These are phyloP conservation scores for Cladochytrium replicatum DNA, from an alignment of 192 early-diverging fungal species.

Conservation along the genomic window DNA sequence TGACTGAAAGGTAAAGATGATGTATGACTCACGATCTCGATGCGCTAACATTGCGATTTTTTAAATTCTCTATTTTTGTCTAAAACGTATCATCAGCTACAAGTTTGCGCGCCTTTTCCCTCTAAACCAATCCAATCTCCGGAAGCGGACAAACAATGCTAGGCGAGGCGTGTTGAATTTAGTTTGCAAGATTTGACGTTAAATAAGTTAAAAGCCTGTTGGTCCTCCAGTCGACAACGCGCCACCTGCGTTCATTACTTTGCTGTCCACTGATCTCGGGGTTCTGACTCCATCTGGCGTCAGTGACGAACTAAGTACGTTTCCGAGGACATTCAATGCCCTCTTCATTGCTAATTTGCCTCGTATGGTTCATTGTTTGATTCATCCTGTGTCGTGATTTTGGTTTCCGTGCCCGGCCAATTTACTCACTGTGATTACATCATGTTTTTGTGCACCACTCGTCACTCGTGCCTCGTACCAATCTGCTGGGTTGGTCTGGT, in stretches of 20 bases:
- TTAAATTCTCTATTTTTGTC: not conserved
- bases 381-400: too few species aligned
- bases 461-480: too few species aligned
- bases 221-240: constrained; percentile 90
- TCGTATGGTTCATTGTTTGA: too few species aligned
- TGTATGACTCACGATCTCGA: constrained; percentile 2
- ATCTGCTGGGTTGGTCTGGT: too few species aligned
- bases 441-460: too few species aligned
- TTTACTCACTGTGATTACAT: too few species aligned
- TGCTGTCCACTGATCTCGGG: constrained; percentile 84
- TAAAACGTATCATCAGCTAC: too few species aligned
- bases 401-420: too few species aligned
- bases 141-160: too few species aligned
- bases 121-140: constrained; percentile 89
- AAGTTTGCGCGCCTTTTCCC: constrained; percentile 96
- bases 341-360: too few species aligned
- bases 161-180: not conserved
- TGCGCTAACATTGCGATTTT: not conserved
- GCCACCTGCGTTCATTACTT: constrained; percentile 79
- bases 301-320: constrained; percentile 20
- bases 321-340: too few species aligned
- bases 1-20: constrained; percentile 71
- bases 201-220: too few species aligned
- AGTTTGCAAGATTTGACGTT: not conserved
- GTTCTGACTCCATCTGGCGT: constrained; percentile 86